Percentiles rank a stretch among this genome's conserved stretches.
Conservation (phyloP, 208 protist species). For the Trichomonas tenax region DNA sequence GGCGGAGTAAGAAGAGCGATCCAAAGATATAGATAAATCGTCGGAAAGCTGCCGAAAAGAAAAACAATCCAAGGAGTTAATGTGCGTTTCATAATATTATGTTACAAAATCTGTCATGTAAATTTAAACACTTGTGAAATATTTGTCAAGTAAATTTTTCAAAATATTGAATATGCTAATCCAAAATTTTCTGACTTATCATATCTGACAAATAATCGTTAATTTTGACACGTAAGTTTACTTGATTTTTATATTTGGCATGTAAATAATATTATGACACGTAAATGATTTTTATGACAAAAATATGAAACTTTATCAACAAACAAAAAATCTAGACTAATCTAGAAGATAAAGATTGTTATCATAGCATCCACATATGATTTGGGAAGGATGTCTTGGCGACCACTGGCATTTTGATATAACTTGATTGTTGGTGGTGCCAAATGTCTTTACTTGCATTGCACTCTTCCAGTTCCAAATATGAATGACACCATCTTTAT, state of each 20-base stretch:
- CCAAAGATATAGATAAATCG: neutral
- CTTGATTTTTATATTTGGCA: no score
- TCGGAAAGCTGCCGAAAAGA: neutral
- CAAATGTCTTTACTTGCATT: neutral
- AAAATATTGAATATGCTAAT: no score
- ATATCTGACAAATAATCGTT: no score
- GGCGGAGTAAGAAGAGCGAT: neutral
- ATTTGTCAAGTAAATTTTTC: no score
- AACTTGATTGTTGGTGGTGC: neutral
- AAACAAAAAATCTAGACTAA: no score
- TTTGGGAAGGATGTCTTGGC: neutral
- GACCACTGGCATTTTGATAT: neutral
- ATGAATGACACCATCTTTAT: neutral
- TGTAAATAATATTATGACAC: no score
- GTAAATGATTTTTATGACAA: no score
- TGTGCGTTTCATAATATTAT: neutral
- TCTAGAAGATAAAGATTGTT: neutral
- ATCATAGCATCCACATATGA: neutral
- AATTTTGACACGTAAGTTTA: no score
- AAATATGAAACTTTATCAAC: no score
- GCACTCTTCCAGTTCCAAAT: constrained; percentile 15
- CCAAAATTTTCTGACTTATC: no score
- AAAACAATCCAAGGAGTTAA: neutral
- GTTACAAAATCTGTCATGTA: no score
- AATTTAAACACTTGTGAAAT: no score